Base-by-base conservation (phyloP, 805 yeast genomes). In the Candida stauntonica region DNA sequence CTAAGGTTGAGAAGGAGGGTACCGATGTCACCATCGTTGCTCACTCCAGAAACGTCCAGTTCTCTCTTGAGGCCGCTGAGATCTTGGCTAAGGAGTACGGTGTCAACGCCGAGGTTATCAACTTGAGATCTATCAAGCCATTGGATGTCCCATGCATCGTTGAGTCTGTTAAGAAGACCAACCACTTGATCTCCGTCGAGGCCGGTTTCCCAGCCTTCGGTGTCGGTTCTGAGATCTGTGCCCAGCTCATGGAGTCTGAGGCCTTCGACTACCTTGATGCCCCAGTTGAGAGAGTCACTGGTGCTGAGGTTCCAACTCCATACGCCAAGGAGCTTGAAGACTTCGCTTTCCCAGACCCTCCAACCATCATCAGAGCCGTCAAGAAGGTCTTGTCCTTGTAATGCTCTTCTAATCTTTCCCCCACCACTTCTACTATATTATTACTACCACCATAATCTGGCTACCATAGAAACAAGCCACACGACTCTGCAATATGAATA, bases 241-340 rank as follows among this genome's bases (percentile, higher is more conserved):
- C 98, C 46, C 96, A 88, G 70, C 74, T 93, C 62, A 88, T 93
- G 96, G 99, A 93, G 72, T 79, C 94, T 42, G 97, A 89, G 68
- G 98, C 95, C 38, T 93, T 93, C 53, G 99, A 93, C 69, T 86
- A 88, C 78, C 78, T 93, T 61, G 99, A 93, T 68, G 95, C 98
- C 45, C 99, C 99, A 55, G 86, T 93, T 52, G 95, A 83, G 72
- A 87, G 99, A 76, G 91, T 89, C 58, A 93, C 99, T 44, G 99
- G 99, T 66, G 95, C 98, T 62, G 99, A 93, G 72, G 97, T 89
- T 23, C 99, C 99, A 67, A 93, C 99, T 54, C 99, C 99, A 50
- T 93, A 93, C 63, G 96, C 96, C 55, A 78, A 80, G 67, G 89
- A 83, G 70, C 77, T 93, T 63, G 99, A 93, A 79, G 94, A 85